phyloP scores from a whole-genome alignment of 179 eudicot genomes.

The Sideroxylon spinosum region DNA sequence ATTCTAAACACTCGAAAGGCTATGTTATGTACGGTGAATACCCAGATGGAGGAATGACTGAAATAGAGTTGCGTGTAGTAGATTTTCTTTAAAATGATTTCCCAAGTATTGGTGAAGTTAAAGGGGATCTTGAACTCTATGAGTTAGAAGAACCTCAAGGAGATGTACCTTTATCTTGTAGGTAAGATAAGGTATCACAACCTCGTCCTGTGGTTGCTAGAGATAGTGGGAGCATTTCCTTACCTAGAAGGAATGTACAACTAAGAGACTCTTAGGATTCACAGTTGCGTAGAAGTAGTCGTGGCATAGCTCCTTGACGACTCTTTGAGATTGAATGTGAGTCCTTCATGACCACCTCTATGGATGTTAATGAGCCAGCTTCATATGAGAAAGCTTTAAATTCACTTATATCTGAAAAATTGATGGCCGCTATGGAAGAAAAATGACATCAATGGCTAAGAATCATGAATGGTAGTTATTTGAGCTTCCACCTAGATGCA shows the following conservation, averaged over 20 bases:
- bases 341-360: background rate
- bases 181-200: background rate
- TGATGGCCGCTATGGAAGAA: background rate
- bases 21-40: background rate
- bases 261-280: background rate
- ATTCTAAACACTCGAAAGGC: background rate
- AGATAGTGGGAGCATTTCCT: background rate
- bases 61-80: no score
- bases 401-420: background rate
- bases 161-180: background rate
- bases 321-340: background rate
- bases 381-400: background rate
- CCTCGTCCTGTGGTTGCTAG: background rate
- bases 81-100: background rate
- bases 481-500: background rate
- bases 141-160: slow-evolving; percentile 4
- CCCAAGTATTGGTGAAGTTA: background rate
- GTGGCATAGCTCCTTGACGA: background rate
- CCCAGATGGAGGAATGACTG: background rate
- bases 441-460: background rate
- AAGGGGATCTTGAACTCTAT: background rate
- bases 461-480: background rate
- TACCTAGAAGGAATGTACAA: background rate
- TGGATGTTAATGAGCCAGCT: background rate
- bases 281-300: background rate